Evolutionary conservation across 2,329 filamentous ascomycete genomes (phyloP), one percentile per base, ranked within the genome.

Genomic region (Plenodomus tracheiphilus): DNA sequence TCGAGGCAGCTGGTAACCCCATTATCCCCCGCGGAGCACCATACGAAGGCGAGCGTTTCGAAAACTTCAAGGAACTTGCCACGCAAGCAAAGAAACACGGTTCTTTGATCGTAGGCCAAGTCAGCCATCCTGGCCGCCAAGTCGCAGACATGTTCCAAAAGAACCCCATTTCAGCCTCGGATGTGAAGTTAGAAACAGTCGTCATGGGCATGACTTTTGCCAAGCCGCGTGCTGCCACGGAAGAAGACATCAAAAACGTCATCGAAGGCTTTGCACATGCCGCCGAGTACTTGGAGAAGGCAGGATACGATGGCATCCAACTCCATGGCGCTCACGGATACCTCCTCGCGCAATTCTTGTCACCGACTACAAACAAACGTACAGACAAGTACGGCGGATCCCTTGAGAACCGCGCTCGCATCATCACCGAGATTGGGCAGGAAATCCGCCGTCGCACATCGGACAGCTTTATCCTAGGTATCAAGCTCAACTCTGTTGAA

Each of bases 71-170:
- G 64, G 75, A 79, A 37, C 53, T 87, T 46, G 85, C 84, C 0
- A 66, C 72, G 1, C 77, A 69, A 1, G 74, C 75, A 5, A 87
- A 85, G 70, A 76, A 76, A 37, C 72, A 85, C 22, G 86, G 80
- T 17, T 79, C 74, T 39, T 72, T 86, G 13, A 74, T 84, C n/a
- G 71, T 87, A 11, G 80, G 75, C 2, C 85, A 88, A 63, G 75
- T 88, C 50, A 80, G 76, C 49, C 85, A 88, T 63, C 83, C 85
- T 0, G 85, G 85, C 11, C 75, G 84, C 0, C 84, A 87, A 63
- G 76, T 76, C 10, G 58, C 70, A 11, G 53, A 66, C 8, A 54
- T 54, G 2, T 73, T 83, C 34, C 76, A 82, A 50, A 66, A 72
- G 49, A 59, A 80, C 55, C 79, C 81, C 0, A 70, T 83, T 22